These are phyloP conservation scores for Camellia sinensis DNA, from an alignment of 148 eudicot genomes.

Conservation along the genomic window DNA sequence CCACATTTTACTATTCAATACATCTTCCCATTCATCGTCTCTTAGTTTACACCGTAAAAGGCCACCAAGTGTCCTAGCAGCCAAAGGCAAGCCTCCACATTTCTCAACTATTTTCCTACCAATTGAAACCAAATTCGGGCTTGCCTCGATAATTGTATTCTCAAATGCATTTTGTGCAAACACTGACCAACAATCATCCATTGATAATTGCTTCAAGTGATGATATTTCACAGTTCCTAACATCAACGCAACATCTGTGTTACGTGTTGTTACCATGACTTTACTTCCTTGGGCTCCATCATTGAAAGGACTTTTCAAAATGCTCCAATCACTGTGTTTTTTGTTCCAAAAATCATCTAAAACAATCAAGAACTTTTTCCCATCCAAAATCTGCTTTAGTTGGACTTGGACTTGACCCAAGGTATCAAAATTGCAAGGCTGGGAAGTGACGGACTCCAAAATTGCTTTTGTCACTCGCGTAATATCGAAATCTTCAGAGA, in stretches of 20 bases:
- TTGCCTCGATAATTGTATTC: too few relatives aligned
- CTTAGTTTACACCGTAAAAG: slow-evolving; percentile 9
- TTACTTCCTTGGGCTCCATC: slow-evolving; percentile 22
- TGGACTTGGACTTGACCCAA: neutral
- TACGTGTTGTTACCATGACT: slow-evolving; percentile 29
- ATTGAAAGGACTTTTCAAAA: slow-evolving; percentile 6
- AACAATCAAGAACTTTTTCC: slow-evolving; percentile 15
- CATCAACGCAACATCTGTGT: neutral
- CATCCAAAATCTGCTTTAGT: neutral
- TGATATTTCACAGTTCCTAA: neutral
- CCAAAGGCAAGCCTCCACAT: slow-evolving; percentile 30
- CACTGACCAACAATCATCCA: slow-evolving; percentile 18
- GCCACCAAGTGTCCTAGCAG: slow-evolving; percentile 19
- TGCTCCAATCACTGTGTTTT: slow-evolving; percentile 10
- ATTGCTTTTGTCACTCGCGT: slow-evolving; percentile 18
- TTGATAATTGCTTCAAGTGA: neutral
- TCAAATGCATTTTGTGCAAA: slow-evolving; percentile 21
- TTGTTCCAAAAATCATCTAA: slow-evolving; percentile 30
- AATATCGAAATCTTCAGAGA: slow-evolving; percentile 16
- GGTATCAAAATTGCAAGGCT: neutral
- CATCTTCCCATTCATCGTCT: slow-evolving; percentile 6
- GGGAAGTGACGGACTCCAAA: neutral
- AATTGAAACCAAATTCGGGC: slow-evolving; percentile 12
- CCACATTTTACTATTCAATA: slow-evolving; percentile 22
- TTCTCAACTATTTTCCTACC: slow-evolving; percentile 8